phyloP scores from a whole-genome alignment of 192 early-diverging fungal genomes.

The Coemansia sp. region DNA sequence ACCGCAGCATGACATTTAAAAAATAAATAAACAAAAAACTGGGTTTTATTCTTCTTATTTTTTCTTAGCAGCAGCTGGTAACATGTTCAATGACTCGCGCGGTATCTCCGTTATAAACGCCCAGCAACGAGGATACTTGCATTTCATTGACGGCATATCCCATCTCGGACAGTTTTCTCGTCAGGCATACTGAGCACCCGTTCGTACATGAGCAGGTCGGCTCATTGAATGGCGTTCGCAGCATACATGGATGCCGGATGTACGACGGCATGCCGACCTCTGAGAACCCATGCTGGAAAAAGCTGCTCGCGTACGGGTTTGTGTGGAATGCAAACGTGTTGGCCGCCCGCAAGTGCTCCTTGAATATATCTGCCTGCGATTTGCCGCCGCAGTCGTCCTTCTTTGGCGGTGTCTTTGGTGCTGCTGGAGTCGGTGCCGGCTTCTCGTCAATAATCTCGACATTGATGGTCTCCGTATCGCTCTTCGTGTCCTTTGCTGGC shows the following conservation, averaged over 20 bases:
- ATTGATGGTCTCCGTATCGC: constrained; percentile 23
- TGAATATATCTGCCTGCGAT: constrained; percentile 22
- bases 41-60: background rate
- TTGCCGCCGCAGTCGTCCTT: background rate
- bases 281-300: constrained; percentile 47
- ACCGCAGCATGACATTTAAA: constrained; percentile 38
- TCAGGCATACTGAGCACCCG: constrained; percentile 11
- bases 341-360: constrained; percentile 21
- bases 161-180: background rate
- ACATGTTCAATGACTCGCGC: constrained; percentile 8
- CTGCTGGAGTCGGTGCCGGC: background rate
- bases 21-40: constrained; percentile 12
- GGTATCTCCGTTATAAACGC: constrained; percentile 9
- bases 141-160: constrained; percentile 1
- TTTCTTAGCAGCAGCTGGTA: background rate
- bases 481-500: background rate
- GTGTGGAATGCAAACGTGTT: constrained; percentile 47
- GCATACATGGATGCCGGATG: constrained; percentile 36
- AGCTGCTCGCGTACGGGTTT: constrained; percentile 44
- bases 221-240: constrained; percentile 41
- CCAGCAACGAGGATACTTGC: constrained; percentile 7
- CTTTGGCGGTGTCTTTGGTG: background rate
- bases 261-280: constrained; percentile 44
- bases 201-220: constrained; percentile 15
- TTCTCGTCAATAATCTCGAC: constrained; percentile 23